A percentile compares a stretch with the other conserved stretches of the same genome.
These are phyloP conservation scores for Podaxis rugospora DNA, from an alignment of 768 basidiomycete genomes.

Conservation along the genomic window DNA sequence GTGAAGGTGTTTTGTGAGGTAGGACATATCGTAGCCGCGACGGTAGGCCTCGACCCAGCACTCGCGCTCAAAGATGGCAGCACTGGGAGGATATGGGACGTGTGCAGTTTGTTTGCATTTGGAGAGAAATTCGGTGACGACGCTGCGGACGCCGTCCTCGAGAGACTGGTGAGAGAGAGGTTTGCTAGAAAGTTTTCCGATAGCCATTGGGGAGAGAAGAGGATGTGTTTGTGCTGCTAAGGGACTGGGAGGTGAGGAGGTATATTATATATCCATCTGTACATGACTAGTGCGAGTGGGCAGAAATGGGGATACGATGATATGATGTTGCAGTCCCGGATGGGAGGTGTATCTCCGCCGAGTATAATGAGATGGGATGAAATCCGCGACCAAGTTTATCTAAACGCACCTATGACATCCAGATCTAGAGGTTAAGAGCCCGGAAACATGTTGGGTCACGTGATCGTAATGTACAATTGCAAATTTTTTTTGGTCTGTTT, in stretches of 20 bases:
- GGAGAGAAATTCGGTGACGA: slow-evolving; percentile 9
- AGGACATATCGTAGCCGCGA: slow-evolving; percentile 7
- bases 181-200: not conserved
- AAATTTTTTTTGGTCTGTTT: not conserved
- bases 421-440: slow-evolving; percentile 1
- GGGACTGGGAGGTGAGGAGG: not conserved
- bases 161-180: not conserved
- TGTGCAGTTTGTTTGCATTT: slow-evolving; percentile 6
- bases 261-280: not conserved
- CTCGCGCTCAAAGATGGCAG: slow-evolving; percentile 8
- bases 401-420: not conserved
- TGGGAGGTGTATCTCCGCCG: not conserved
- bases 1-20: slow-evolving; percentile 8
- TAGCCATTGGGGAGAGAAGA: slow-evolving; percentile 6
- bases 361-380: not conserved
- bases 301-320: not conserved
- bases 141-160: slow-evolving; percentile 10
- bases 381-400: not conserved
- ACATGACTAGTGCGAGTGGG: not conserved
- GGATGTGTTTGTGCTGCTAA: not conserved
- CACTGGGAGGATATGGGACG: not conserved
- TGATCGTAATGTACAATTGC: not conserved
- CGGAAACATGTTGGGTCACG: not conserved
- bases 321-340: not conserved
- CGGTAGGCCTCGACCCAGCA: slow-evolving; percentile 12